Conservation (phyloP, 495 filamentous ascomycete species). For the Xylaria telfairii region DNA sequence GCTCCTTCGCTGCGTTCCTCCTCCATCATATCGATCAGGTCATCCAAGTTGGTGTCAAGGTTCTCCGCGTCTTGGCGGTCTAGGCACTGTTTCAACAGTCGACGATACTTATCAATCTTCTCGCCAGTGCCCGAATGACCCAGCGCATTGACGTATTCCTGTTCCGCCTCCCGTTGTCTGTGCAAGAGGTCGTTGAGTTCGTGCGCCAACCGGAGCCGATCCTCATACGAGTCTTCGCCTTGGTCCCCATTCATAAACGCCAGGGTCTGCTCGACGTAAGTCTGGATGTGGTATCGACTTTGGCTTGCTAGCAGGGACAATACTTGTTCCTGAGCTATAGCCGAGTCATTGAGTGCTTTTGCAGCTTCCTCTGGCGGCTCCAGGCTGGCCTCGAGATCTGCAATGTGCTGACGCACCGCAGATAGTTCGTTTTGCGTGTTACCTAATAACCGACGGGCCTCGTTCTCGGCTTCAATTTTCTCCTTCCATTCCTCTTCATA, state of each 20-base stretch:
- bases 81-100: conserved; percentile 51
- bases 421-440: conserved; percentile 62
- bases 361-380: conserved; percentile 53
- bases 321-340: conserved; percentile 41
- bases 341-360: conserved; percentile 46
- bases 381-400: conserved; percentile 52
- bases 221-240: conserved; percentile 41
- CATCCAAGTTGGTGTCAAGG: conserved; percentile 54
- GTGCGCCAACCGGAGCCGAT: conserved; percentile 46
- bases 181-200: conserved; percentile 45
- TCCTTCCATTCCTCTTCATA: conserved; percentile 67
- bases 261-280: conserved; percentile 43
- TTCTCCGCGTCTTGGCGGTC: conserved; percentile 53
- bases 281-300: conserved; percentile 47
- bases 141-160: conserved; percentile 55
- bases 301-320: conserved; percentile 49
- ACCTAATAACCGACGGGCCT: conserved; percentile 61
- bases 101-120: conserved; percentile 56
- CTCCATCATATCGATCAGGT: conserved; percentile 59
- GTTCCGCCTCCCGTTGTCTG: conserved; percentile 49
- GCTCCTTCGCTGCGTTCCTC: conserved; percentile 45
- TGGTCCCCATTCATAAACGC: conserved; percentile 42
- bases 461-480: conserved; percentile 62
- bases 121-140: conserved; percentile 53
- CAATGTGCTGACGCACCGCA: conserved; percentile 53